Base-by-base conservation (phyloP, 2,329 filamentous ascomycete genomes). In the Dothiorella sarmentorum region DNA sequence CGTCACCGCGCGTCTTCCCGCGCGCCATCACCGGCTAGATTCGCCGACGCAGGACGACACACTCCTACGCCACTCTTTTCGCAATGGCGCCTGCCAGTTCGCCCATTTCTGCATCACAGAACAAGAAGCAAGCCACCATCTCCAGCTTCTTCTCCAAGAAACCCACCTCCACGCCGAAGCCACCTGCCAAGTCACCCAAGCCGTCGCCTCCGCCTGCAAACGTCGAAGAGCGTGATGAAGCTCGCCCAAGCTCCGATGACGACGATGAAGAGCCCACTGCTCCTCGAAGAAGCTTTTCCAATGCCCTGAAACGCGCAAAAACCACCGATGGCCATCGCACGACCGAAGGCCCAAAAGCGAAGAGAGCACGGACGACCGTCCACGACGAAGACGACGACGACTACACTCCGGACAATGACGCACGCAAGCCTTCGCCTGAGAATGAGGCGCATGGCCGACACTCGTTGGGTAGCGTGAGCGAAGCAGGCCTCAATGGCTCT, bases 61-160 rank as follows among this genome's bases (percentile, higher is more conserved):
- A 31, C 47, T 51, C 31, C 20, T 29, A n/a, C 22, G 24, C 49
- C 17, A 15, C 35, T 22, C 38, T 13, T 22, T 11, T 22, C 17
- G 52, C 68, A 68, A 74, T 74, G 72, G 70, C 71, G 22, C 71
- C 71, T 15, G 70, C 69, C 66, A 69, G 64, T 56, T 71, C 66
- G 56, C 67, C 71, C 27, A 65, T 69, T 24, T 61, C 65, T 44
- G 69, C 70, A 9, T 71, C 72, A 9, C 73, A 78, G 42, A 69
- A 66, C 57, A 89, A 88, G 73, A 89, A 87, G 66, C 90, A 97
- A 69, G 83, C 87, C 64, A 90, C 90, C 0, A 87, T 97, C 61
- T 94, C 90, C 3, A 92, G 86, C 69, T 96, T 96, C 75, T 96
- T 96, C 71, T 83, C 85, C 0, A 69, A 69, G 2, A 76, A 74